Conservation (phyloP, 2,329 filamentous ascomycete species). For the Stagonosporopsis tanaceti region DNA sequence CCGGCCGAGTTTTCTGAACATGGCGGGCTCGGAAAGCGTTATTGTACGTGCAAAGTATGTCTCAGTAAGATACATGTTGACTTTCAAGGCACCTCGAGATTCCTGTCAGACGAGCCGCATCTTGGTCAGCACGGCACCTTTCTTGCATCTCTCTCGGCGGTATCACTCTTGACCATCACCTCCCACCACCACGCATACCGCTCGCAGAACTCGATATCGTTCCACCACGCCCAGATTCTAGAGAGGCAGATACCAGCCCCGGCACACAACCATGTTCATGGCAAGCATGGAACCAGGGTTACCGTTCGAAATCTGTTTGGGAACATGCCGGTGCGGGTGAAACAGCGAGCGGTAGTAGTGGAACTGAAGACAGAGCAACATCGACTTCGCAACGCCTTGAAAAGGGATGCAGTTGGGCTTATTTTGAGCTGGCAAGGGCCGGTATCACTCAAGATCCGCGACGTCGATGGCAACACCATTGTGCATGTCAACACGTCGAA, state of each 20-base stretch:
- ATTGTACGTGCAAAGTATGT: constrained; percentile 63
- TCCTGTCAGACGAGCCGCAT: constrained; percentile 49
- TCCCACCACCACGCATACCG: constrained; percentile 71
- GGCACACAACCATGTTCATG: constrained; percentile 62
- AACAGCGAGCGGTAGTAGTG: constrained; percentile 70
- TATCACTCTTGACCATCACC: constrained; percentile 79
- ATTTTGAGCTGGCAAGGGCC: constrained; percentile 73
- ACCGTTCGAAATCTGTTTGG: constrained; percentile 84
- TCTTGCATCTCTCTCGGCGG: constrained; percentile 75
- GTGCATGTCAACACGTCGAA: constrained; percentile 40
- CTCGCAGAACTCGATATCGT: constrained; percentile 69
- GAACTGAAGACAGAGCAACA: constrained; percentile 61
- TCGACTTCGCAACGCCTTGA: constrained; percentile 72
- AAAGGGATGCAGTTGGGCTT: constrained; percentile 66
- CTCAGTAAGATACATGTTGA: constrained; percentile 4
- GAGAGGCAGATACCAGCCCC: constrained; percentile 69
- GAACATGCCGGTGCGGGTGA: constrained; percentile 87
- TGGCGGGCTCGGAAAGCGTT: constrained; percentile 75
- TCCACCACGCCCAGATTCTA: constrained; percentile 74
- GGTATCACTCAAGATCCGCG: constrained; percentile 67
- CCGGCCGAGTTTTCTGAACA: constrained; percentile 73
- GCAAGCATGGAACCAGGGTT: constrained; percentile 76
- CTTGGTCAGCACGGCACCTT: constrained; percentile 79
- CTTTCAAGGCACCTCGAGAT: constrained; percentile 78
- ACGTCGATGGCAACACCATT: constrained; percentile 54